Evolutionary conservation across 495 filamentous ascomycete species (phyloP), one percentile per base, ranked within the genome.

Genomic region (Trichoderma asperelloides): DNA sequence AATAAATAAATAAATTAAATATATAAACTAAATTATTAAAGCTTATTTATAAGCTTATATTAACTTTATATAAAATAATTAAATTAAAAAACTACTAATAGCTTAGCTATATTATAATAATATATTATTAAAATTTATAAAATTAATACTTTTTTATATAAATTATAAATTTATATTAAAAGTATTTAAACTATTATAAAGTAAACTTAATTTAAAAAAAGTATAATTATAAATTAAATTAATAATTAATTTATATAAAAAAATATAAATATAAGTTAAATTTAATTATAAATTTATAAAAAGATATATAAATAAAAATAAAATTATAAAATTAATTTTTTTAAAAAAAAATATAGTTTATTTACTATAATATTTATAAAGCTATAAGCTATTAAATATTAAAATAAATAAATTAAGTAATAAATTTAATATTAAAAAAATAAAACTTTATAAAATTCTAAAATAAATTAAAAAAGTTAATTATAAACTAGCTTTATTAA

Each of bases 361-460:
- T 23, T 25, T 60, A 8, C 2, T 6, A 5, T 25, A 60, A 18
- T 60, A 18, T 60, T 3, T 60, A 60, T 8, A 15, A 60, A 25
- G 2, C 4, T 3, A 25, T n/a, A 60, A 25, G 1, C 7, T 6
- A 25, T 1, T 15, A 6, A 60, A 60, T 60, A 60, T 30, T 18
- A 67, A 41, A 67, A 63, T 27, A 37, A 67, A 62, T 62, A 18
- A 27, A 18, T 62, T 67, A 60, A 66, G 47, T 43, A 66, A 66
- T 67, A 67, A 49, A 66, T 67, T 64, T 63, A 39, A 71, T 64
- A 55, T 27, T 49, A 41, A 28, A 39, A 64, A 39, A 41, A 57
- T 63, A 71, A 25, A 67, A 71, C 27, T 65, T 68, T 55, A 67
- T 64, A 23, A 67, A 65, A 65, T 67, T 67, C 25, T 69, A 60